Percentiles rank a stretch among this genome's conserved stretches.
phyloP scores from a whole-genome alignment of 139 green algal genomes.

The Chlamydomonas incerta region DNA sequence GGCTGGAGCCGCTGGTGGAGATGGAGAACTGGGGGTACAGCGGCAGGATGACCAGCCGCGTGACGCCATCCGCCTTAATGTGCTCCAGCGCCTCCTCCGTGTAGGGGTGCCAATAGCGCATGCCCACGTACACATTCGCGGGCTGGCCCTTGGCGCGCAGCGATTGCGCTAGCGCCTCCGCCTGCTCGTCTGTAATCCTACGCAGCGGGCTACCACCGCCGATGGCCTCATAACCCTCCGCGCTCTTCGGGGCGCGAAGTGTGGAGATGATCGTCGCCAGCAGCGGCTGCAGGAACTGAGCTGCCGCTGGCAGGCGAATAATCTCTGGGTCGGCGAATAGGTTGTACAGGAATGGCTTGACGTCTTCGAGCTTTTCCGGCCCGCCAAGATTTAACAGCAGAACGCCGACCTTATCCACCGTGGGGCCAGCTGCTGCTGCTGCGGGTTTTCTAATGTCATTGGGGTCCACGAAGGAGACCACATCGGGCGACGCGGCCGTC shows the following conservation, averaged over 20 bases:
- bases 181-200: constrained; percentile 95
- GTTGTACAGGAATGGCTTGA: constrained; percentile 99
- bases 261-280: constrained; percentile 90
- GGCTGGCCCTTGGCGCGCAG: constrained; percentile 62
- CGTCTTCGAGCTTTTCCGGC: constrained; percentile 95
- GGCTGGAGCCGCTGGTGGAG: constrained; percentile 89
- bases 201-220: constrained; percentile 95
- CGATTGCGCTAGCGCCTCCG: constrained; percentile 72
- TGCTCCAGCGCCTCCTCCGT: constrained; percentile 94
- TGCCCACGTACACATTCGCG: constrained; percentile 92
- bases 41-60: constrained; percentile 90
- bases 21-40: constrained; percentile 98
- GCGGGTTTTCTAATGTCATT: neutral
- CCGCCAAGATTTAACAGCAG: constrained; percentile 98
- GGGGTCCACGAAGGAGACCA: constrained; percentile 27
- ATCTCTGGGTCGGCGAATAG: constrained; percentile 98
- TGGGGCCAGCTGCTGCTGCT: constrained; percentile 4
- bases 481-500: constrained; percentile 3
- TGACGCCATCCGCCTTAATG: constrained; percentile 92
- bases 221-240: constrained; percentile 94
- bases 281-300: constrained; percentile 86
- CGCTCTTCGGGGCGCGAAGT: constrained; percentile 88
- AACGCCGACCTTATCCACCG: constrained; percentile 86
- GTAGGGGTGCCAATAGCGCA: constrained; percentile 99
- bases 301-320: constrained; percentile 77